Conservation (phyloP, 768 basidiomycete species). For the Dioszegia crocea region DNA sequence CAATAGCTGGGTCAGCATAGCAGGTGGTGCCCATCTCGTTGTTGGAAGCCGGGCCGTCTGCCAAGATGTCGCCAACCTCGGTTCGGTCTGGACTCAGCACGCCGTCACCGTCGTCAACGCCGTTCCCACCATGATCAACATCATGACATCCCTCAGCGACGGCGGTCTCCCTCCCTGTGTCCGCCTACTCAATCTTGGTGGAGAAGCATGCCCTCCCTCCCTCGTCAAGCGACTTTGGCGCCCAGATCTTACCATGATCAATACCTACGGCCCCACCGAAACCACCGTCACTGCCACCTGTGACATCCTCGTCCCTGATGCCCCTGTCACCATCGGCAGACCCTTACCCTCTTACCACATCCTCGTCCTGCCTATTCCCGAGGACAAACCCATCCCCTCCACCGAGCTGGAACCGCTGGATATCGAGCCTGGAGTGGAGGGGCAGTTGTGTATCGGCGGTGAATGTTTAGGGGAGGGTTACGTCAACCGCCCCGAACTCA, state of each 20-base stretch:
- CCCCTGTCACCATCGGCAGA: not conserved
- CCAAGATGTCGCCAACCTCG: not conserved
- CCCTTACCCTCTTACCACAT: not conserved
- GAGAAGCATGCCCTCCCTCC: slow-evolving; percentile 5
- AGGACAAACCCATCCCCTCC: too few species aligned
- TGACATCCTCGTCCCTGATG: not conserved
- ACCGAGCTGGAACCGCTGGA: not conserved
- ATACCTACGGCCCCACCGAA: slow-evolving; percentile 3
- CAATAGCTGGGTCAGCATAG: slow-evolving; percentile 3
- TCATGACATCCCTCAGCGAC: slow-evolving; percentile 3
- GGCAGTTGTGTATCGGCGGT: not conserved
- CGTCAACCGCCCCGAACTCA: slow-evolving; percentile 1
- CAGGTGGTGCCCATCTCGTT: not conserved
- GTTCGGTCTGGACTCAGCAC: not conserved
- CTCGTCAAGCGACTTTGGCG: slow-evolving; percentile 1
- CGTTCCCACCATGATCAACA: slow-evolving; percentile 4
- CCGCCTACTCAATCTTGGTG: slow-evolving; percentile 3
- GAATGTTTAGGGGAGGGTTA: not conserved
- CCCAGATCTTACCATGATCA: not conserved
- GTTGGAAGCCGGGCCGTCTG: not conserved
- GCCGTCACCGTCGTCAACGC: slow-evolving; percentile 2
- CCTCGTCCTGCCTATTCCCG: too few species aligned
- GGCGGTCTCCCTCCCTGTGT: not conserved
- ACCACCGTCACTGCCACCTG: slow-evolving; percentile 3
- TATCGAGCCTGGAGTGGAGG: not conserved